Percentiles rank a stretch among this genome's conserved stretches.
Evolutionary conservation across 2,329 filamentous ascomycete species (phyloP).

Genomic region (Xylaria sp.): DNA sequence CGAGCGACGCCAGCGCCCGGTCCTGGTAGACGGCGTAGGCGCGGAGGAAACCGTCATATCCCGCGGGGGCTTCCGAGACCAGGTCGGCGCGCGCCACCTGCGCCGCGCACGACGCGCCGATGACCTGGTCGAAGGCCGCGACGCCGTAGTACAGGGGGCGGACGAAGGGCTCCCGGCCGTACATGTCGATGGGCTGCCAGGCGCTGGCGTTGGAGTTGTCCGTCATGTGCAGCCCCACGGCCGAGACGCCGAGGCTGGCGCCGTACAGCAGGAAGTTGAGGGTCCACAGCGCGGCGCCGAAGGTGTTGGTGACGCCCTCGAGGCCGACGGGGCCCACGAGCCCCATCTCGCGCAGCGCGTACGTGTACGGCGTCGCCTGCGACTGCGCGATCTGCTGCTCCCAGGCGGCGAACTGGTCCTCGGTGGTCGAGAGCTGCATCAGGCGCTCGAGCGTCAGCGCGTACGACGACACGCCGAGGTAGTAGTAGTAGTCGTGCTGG

Average conservation of each 20-base stretch:
- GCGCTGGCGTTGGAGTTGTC: conserved; percentile 54
- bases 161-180: conserved; percentile 45
- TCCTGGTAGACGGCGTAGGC: conserved; percentile 50
- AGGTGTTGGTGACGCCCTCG: conserved; percentile 49
- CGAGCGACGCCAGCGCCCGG: conserved; percentile 44
- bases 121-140: conserved; percentile 53
- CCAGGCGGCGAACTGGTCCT: conserved; percentile 52
- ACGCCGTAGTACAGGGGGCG: conserved; percentile 54
- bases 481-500: conserved; percentile 58
- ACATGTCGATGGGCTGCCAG: conserved; percentile 49
- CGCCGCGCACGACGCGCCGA: conserved; percentile 47
- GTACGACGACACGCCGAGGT: conserved; percentile 49
- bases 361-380: conserved; percentile 45
- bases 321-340: conserved; percentile 53
- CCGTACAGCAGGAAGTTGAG: conserved; percentile 56
- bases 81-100: conserved; percentile 43
- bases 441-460: conserved; percentile 48
- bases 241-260: conserved; percentile 49
- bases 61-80: conserved; percentile 33
- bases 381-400: conserved; percentile 46
- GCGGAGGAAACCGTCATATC: conserved; percentile 45
- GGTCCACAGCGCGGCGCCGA: conserved; percentile 54
- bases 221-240: conserved; percentile 57
- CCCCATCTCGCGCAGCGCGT: conserved; percentile 55
- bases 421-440: conserved; percentile 49